Percentiles rank a stretch among this genome's conserved stretches.
phyloP scores from a whole-genome alignment of 208 protist species.

The Wallacemonas sp. region DNA sequence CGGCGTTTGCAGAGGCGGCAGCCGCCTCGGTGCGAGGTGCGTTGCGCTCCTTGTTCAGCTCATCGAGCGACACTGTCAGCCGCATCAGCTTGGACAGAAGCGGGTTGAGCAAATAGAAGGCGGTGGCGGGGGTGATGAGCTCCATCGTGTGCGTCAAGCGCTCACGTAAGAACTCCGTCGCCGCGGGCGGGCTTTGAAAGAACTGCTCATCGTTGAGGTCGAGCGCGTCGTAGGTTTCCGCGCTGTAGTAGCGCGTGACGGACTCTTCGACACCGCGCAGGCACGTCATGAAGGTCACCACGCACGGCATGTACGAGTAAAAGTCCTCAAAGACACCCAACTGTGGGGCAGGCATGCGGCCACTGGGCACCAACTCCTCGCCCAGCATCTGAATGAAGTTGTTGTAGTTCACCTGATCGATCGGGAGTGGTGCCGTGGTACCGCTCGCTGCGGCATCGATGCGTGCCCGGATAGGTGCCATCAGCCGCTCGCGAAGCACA shows the following conservation, averaged over 20 bases:
- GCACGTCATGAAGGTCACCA: slow-evolving; percentile 59
- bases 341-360: slow-evolving; percentile 84
- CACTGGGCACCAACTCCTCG: slow-evolving; percentile 86
- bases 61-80: slow-evolving; percentile 48
- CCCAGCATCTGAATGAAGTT: slow-evolving; percentile 79
- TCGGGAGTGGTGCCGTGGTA: slow-evolving; percentile 35
- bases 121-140: slow-evolving; percentile 78
- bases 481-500: background rate
- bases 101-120: slow-evolving; percentile 64
- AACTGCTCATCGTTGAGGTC: slow-evolving; percentile 54
- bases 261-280: slow-evolving; percentile 74
- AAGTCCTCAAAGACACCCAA: slow-evolving; percentile 95
- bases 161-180: slow-evolving; percentile 32
- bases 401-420: slow-evolving; percentile 48
- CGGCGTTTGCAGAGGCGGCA: slow-evolving; percentile 13
- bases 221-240: slow-evolving; percentile 33
- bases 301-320: slow-evolving; percentile 69
- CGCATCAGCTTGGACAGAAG: slow-evolving; percentile 65
- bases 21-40: slow-evolving; percentile 2
- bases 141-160: slow-evolving; percentile 53
- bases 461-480: slow-evolving; percentile 1
- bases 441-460: background rate
- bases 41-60: slow-evolving; percentile 43
- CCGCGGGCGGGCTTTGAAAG: slow-evolving; percentile 30
- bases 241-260: slow-evolving; percentile 50